phyloP scores from a whole-genome alignment of 2,329 filamentous ascomycete species.

The Metarhizium brunneum region DNA sequence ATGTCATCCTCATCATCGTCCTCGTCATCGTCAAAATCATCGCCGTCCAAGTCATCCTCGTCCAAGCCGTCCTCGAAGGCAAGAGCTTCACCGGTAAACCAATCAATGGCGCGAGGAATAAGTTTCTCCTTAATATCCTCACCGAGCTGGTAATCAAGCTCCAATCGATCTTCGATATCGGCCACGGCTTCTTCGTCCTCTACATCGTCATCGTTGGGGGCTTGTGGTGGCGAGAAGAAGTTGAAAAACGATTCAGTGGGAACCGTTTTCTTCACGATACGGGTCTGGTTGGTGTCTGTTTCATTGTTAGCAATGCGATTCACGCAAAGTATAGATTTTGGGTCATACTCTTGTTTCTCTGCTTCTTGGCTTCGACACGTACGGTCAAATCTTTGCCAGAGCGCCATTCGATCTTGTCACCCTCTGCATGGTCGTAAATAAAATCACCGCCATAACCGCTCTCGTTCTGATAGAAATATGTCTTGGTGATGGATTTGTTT shows the following conservation, averaged over 20 bases:
- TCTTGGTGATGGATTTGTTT: slow-evolving; percentile 96
- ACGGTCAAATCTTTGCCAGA: slow-evolving; percentile 87
- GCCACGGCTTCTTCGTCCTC: slow-evolving; percentile 67
- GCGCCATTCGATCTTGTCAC: slow-evolving; percentile 97
- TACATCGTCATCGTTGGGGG: slow-evolving; percentile 62
- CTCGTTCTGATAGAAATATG: slow-evolving; percentile 98
- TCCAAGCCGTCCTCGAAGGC: slow-evolving; percentile 83
- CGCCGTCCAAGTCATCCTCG: slow-evolving; percentile 61
- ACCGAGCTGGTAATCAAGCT: slow-evolving; percentile 96
- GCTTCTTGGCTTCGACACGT: slow-evolving; percentile 96
- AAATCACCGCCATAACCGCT: slow-evolving; percentile 98
- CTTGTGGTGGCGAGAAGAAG: slow-evolving; percentile 94
- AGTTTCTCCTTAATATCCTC: slow-evolving; percentile 99
- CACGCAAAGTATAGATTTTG: not conserved
- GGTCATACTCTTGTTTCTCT: slow-evolving; percentile 91
- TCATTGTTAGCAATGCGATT: slow-evolving; percentile 2
- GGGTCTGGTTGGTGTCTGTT: slow-evolving; percentile 95
- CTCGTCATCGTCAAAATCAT: slow-evolving; percentile 45
- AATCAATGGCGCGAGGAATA: slow-evolving; percentile 95
- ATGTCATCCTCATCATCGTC: slow-evolving; percentile 87
- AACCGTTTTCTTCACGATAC: slow-evolving; percentile 97
- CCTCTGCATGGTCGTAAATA: slow-evolving; percentile 98
- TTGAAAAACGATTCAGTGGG: slow-evolving; percentile 98
- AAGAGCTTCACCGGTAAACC: slow-evolving; percentile 97
- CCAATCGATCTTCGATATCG: slow-evolving; percentile 94